Conservation (phyloP, 495 filamentous ascomycete genomes). For the Tuber brumale region DNA sequence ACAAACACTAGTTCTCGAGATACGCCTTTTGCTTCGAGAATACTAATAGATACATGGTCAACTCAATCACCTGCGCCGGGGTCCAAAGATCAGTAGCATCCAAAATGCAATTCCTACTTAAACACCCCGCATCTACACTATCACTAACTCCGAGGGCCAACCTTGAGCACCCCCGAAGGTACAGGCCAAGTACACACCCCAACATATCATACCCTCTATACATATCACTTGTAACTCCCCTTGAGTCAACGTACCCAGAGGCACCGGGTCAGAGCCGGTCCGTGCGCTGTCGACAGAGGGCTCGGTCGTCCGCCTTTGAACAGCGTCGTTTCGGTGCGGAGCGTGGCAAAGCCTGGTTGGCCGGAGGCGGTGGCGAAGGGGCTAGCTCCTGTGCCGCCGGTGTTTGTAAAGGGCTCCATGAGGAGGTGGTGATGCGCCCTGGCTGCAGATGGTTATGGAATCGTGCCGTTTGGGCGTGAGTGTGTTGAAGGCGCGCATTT, state of each 20-base stretch:
- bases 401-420: constrained; percentile 51
- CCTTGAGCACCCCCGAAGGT: constrained; percentile 51
- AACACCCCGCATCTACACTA: constrained; percentile 48
- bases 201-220: constrained; percentile 55
- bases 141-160: constrained; percentile 53
- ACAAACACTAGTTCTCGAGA: background rate
- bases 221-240: constrained; percentile 59
- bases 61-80: background rate
- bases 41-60: background rate
- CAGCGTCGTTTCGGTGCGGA: constrained; percentile 58
- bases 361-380: constrained; percentile 51
- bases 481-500: constrained; percentile 53
- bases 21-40: background rate
- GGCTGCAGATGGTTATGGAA: constrained; percentile 56
- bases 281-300: constrained; percentile 50
- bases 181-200: constrained; percentile 57
- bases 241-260: constrained; percentile 50
- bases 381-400: constrained; percentile 56
- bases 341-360: constrained; percentile 49
- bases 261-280: constrained; percentile 47
- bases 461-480: constrained; percentile 55
- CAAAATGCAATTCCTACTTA: constrained; percentile 51
- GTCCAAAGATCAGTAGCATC: constrained; percentile 15
- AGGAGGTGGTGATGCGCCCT: constrained; percentile 52
- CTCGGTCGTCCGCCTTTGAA: constrained; percentile 53